Evolutionary conservation across 352 stramenopile genomes (phyloP).

Genomic region (Pythium dissotocum): DNA sequence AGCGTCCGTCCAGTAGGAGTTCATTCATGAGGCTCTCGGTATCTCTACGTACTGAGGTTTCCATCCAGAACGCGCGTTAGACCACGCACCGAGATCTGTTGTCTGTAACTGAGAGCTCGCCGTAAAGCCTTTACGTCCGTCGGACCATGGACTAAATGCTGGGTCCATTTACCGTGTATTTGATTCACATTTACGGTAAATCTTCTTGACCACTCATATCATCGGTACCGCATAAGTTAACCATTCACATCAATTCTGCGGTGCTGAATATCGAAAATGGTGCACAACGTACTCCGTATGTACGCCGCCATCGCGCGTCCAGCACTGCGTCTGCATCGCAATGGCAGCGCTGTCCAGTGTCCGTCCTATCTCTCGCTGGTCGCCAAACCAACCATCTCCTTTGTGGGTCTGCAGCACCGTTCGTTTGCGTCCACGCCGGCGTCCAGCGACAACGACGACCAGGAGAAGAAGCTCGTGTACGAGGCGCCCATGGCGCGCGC

Average conservation of each 20-base stretch:
- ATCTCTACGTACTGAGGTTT: background rate
- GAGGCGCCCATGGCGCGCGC: slow-evolving; percentile 68
- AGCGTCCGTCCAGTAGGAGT: background rate
- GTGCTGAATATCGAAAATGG: slow-evolving; percentile 1
- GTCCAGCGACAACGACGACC: background rate
- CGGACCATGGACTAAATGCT: too few relatives aligned
- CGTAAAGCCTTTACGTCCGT: too few relatives aligned
- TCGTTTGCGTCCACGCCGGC: slow-evolving; percentile 12
- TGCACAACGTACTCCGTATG: slow-evolving; percentile 4
- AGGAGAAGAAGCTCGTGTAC: slow-evolving; percentile 46
- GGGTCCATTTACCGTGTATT: background rate
- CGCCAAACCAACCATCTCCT: background rate
- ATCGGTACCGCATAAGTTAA: slow-evolving; percentile 18
- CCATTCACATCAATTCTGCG: background rate
- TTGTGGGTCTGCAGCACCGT: slow-evolving; percentile 9
- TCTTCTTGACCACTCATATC: background rate
- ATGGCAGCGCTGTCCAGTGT: background rate
- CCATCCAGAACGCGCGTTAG: background rate
- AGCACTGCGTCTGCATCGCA: slow-evolving; percentile 3
- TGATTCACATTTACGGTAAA: background rate
- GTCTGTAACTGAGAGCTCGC: too few relatives aligned
- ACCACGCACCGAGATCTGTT: background rate
- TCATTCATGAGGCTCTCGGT: background rate
- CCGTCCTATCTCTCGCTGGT: background rate
- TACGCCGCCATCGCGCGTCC: slow-evolving; percentile 1